Evolutionary conservation across 148 eudicot genomes (phyloP).

Genomic region (Fagopyrum tataricum): DNA sequence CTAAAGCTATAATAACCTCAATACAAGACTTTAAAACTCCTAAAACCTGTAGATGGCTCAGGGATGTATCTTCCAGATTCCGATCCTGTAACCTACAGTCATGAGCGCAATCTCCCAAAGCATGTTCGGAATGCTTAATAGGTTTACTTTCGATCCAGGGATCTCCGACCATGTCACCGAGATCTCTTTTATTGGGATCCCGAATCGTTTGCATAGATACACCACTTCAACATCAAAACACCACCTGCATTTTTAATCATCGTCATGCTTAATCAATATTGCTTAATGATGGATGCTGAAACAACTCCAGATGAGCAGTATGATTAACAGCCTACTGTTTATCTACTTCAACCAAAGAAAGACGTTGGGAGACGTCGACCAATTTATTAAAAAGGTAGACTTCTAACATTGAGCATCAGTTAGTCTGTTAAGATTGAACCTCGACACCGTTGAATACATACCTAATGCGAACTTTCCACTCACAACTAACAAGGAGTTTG

Average conservation of each 20-base stretch:
- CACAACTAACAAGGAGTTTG: too few species aligned
- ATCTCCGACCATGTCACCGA: slow-evolving; percentile 95
- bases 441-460: too few species aligned
- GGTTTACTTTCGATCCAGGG: slow-evolving; percentile 90
- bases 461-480: too few species aligned
- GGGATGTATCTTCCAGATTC: slow-evolving; percentile 63
- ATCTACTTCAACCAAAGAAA: too few species aligned
- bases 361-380: too few species aligned
- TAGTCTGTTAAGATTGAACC: too few species aligned
- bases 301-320: too few species aligned
- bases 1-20: too few species aligned
- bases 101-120: slow-evolving; percentile 91
- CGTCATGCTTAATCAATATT: neutral
- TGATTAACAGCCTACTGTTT: too few species aligned
- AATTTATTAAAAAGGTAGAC: too few species aligned
- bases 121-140: slow-evolving; percentile 90
- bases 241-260: slow-evolving; percentile 51
- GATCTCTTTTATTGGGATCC: slow-evolving; percentile 64
- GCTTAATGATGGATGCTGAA: too few species aligned
- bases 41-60: slow-evolving; percentile 12
- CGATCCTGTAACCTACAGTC: slow-evolving; percentile 79
- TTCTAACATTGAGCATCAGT: too few species aligned
- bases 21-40: neutral
- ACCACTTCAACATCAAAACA: slow-evolving; percentile 94
- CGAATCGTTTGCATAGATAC: slow-evolving; percentile 74